Evolutionary conservation across 768 basidiomycete species (phyloP).

Genomic region (Rhodosporidiobolus sp.): DNA sequence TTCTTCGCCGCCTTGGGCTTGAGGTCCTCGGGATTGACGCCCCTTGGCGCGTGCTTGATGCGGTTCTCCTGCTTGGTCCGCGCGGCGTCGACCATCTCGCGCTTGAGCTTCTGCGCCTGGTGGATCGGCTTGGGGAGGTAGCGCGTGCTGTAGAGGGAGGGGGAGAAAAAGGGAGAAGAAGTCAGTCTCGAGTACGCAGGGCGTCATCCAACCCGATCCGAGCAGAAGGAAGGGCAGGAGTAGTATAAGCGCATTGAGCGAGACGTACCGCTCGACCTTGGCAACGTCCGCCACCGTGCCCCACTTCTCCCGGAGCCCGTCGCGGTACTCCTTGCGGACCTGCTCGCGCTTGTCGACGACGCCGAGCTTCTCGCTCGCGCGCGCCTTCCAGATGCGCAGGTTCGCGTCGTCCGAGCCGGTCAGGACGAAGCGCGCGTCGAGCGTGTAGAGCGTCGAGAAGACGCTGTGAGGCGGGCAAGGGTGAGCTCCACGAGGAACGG

Average conservation of each 20-base stretch:
- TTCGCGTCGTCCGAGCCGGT: conserved; percentile 46
- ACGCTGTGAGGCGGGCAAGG: conserved; percentile 57
- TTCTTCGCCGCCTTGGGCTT: conserved; percentile 91
- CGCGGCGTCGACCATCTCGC: conserved; percentile 83
- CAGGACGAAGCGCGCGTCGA: conserved; percentile 64
- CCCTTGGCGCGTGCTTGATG: conserved; percentile 72
- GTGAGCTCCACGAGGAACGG: neutral
- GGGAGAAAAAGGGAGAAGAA: conserved; percentile 3
- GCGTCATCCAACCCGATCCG: no score
- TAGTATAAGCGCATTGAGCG: no score
- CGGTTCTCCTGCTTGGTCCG: conserved; percentile 91
- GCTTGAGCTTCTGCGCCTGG: conserved; percentile 79
- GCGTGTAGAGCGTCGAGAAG: conserved; percentile 79
- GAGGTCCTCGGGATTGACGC: conserved; percentile 66
- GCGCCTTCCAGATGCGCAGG: conserved; percentile 54
- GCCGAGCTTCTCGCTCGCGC: conserved; percentile 86
- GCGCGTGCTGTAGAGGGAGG: conserved; percentile 58
- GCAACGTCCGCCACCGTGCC: conserved; percentile 76
- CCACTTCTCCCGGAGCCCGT: conserved; percentile 83
- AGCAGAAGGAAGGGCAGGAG: neutral
- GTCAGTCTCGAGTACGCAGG: conserved; percentile 14
- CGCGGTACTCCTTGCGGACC: conserved; percentile 87
- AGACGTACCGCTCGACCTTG: conserved; percentile 70
- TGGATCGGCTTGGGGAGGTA: conserved; percentile 89
- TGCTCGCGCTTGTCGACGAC: conserved; percentile 84